Percentiles rank a stretch among this genome's conserved stretches.
These are phyloP conservation scores for Musa acuminata DNA, from an alignment of 176 grass and related monocot species.

Conservation along the genomic window DNA sequence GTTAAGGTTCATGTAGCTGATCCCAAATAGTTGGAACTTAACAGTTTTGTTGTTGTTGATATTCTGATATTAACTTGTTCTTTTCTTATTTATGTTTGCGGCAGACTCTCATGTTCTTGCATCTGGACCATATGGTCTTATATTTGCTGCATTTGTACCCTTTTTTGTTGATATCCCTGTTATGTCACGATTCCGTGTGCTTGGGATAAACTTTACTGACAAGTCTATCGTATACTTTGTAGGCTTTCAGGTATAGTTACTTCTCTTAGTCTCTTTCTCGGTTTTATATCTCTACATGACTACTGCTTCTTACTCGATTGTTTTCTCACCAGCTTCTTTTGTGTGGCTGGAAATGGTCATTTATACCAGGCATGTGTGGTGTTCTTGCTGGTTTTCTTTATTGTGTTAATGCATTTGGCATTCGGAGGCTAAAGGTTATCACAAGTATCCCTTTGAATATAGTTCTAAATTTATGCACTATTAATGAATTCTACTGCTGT, in stretches of 20 bases:
- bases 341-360: constrained; percentile 68
- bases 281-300: neutral
- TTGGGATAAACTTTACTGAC: constrained; percentile 67
- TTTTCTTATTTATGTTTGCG: constrained; percentile 10
- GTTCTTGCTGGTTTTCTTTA: constrained; percentile 72
- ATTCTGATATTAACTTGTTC: too few relatives aligned
- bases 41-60: too few relatives aligned
- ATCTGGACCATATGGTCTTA: constrained; percentile 84
- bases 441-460: neutral
- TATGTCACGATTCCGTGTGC: constrained; percentile 65
- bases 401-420: constrained; percentile 57
- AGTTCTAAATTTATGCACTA: neutral
- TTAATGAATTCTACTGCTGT: neutral
- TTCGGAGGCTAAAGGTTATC: constrained; percentile 65
- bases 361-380: constrained; percentile 90
- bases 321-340: constrained; percentile 70
- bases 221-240: constrained; percentile 90
- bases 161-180: constrained; percentile 86
- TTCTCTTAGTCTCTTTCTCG: constrained; percentile 9
- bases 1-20: too few relatives aligned
- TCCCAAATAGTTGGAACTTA: too few relatives aligned
- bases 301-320: constrained; percentile 1
- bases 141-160: constrained; percentile 85
- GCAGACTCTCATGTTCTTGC: constrained; percentile 76
- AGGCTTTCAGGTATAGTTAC: constrained; percentile 58